Conservation (phyloP, 441 rosid species). For the Populus tomentosa region DNA sequence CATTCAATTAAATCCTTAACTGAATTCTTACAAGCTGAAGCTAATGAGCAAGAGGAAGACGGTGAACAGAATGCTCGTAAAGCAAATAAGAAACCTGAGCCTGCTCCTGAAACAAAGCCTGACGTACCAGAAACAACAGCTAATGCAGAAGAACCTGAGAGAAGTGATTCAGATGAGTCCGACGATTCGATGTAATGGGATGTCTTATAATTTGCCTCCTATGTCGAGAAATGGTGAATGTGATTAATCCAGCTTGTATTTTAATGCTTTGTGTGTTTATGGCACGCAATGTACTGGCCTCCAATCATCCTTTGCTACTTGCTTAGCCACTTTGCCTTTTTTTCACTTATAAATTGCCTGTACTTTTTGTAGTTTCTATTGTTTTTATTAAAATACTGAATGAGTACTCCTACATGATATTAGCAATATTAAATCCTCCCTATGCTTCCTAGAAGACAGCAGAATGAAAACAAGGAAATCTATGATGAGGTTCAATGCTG, state of each 20-base stretch:
- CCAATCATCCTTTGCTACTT: no score
- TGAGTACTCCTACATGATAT: background rate
- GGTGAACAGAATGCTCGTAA: conserved; percentile 47
- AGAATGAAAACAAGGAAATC: background rate
- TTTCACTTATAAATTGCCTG: background rate
- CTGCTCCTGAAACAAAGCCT: conserved; percentile 56
- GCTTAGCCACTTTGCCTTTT: no score
- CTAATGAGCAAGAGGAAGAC: conserved; percentile 52
- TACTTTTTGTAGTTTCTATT: background rate
- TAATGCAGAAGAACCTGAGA: no score
- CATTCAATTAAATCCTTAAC: conserved; percentile 32
- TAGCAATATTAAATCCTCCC: background rate
- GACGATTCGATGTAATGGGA: conserved; percentile 61
- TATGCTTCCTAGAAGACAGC: background rate
- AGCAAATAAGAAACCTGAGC: conserved; percentile 46
- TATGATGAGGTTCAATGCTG: background rate
- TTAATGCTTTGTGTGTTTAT: background rate
- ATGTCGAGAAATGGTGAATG: background rate
- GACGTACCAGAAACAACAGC: no score
- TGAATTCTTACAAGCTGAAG: conserved; percentile 30
- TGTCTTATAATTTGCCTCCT: background rate
- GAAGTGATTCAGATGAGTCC: conserved; percentile 80
- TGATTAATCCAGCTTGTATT: background rate
- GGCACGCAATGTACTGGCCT: background rate
- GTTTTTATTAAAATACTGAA: background rate